Evolutionary conservation across 768 basidiomycete species (phyloP).

Genomic region (Kwoniella bestiolae): DNA sequence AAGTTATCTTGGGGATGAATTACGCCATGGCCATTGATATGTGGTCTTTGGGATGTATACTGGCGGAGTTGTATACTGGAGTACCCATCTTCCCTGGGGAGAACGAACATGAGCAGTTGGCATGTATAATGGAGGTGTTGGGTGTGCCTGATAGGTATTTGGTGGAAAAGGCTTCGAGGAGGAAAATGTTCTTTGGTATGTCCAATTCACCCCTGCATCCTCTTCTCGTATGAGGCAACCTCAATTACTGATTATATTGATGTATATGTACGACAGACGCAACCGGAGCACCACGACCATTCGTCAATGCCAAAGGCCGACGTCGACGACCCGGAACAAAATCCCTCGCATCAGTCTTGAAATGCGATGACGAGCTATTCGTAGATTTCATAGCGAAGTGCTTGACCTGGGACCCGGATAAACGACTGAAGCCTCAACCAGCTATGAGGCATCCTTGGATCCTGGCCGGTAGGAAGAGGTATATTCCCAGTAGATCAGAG

Average conservation of each 20-base stretch:
- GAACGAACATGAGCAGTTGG: slow-evolving; percentile 96
- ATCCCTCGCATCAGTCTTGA: slow-evolving; percentile 82
- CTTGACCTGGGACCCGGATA: slow-evolving; percentile 97
- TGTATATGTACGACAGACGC: no score
- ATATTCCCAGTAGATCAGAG: slow-evolving; percentile 7
- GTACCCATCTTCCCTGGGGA: slow-evolving; percentile 99
- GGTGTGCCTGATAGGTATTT: slow-evolving; percentile 95
- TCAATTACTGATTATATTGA: background rate
- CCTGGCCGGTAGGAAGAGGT: slow-evolving; percentile 59
- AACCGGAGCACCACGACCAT: slow-evolving; percentile 87
- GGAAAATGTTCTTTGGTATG: slow-evolving; percentile 94
- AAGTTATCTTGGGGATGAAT: slow-evolving; percentile 98
- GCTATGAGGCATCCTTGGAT: slow-evolving; percentile 92
- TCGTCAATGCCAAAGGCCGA: slow-evolving; percentile 95
- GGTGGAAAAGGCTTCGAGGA: slow-evolving; percentile 87
- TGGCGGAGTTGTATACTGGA: slow-evolving; percentile 95
- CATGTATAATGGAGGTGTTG: slow-evolving; percentile 99
- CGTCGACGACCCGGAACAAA: slow-evolving; percentile 89
- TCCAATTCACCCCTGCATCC: slow-evolving; percentile 1
- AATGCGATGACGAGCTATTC: slow-evolving; percentile 91
- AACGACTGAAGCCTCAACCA: slow-evolving; percentile 88
- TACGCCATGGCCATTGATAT: slow-evolving; percentile 99
- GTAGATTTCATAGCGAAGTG: slow-evolving; percentile 97
- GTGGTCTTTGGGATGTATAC: slow-evolving; percentile 99
- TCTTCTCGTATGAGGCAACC: no score